phyloP scores from a whole-genome alignment of 495 filamentous ascomycete genomes.

The Pyronema domesticum region DNA sequence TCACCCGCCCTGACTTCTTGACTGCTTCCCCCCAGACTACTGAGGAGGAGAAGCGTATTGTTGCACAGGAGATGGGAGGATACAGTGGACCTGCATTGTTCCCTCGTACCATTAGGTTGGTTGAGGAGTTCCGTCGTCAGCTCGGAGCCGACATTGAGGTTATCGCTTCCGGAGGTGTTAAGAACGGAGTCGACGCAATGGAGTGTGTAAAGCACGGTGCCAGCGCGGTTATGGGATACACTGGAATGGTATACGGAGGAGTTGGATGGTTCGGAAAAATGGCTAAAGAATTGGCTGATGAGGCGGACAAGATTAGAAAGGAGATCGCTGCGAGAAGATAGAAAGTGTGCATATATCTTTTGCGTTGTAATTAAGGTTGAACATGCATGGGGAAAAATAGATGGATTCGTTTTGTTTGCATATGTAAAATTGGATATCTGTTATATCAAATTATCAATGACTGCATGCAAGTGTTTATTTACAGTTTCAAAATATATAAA shows the following conservation, averaged over 20 bases:
- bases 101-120: constrained; percentile 52
- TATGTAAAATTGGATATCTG: no score
- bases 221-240: constrained; percentile 38
- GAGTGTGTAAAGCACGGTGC: constrained; percentile 69
- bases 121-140: constrained; percentile 56
- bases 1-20: constrained; percentile 50
- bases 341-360: background rate
- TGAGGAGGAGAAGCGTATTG: constrained; percentile 42
- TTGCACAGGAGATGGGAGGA: constrained; percentile 59
- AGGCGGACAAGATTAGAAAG: background rate
- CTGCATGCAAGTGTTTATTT: no score
- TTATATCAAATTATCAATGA: no score
- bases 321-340: background rate
- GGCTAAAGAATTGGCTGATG: constrained; percentile 63
- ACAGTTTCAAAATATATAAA: no score
- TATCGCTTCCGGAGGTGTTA: constrained; percentile 84
- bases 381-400: no score
- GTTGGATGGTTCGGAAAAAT: constrained; percentile 70
- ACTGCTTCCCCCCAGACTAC: constrained; percentile 46
- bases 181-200: constrained; percentile 61
- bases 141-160: constrained; percentile 44
- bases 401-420: no score
- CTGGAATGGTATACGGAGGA: constrained; percentile 64
- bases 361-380: no score
- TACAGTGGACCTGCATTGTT: constrained; percentile 84